Evolutionary conservation across 495 filamentous ascomycete genomes (phyloP), one percentile per base, ranked within the genome.

Genomic region (Neurospora sublineolata): DNA sequence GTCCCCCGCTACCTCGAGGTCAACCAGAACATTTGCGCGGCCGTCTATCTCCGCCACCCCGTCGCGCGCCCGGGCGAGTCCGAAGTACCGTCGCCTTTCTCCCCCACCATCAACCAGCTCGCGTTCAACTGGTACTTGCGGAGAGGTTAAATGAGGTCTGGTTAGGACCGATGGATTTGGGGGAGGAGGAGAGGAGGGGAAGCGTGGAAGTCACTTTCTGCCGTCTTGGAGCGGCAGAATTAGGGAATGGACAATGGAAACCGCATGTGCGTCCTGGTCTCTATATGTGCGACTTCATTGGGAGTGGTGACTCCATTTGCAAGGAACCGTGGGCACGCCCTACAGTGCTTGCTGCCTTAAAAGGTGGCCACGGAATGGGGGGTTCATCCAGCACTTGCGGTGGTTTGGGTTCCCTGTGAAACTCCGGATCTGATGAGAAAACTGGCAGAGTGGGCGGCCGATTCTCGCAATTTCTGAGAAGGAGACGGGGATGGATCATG

Each of bases 1-100:
- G 93, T 99, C 72, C 95, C 95, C 27, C 86, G 92, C 72, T 99
- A 97, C 82, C 87, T 99, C 72, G 95, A 99, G 83, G 95, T 99
- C 77, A 97, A 97, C 84, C 94, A 94, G 78, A 93, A 92, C 76
- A 91, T 97, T 76, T 98, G 95, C 83, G 88, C 93, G 18, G 95
- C 95, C 23, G 94, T 99, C 46, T 99, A 98, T 82, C 82, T 99
- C 73, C 87, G 95, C 73, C 94, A 98, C 83, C 96, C 95, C 3
- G 96, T 97, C 67, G 96, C 92, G n/a, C 85, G 93, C 27, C 90
- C 91, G 11, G 94, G 96, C n/a, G 77, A 83, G 70, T 89, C 91
- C 30, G 95, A 99, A 82, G 94, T 97, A 69, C 94, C 95, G 30
- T 91, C 92, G 68, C 95, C 95, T 33, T 97, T 94, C 84, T 78